Evolutionary conservation across 2,329 filamentous ascomycete species (phyloP).

Genomic region (Talaromyces piceae): DNA sequence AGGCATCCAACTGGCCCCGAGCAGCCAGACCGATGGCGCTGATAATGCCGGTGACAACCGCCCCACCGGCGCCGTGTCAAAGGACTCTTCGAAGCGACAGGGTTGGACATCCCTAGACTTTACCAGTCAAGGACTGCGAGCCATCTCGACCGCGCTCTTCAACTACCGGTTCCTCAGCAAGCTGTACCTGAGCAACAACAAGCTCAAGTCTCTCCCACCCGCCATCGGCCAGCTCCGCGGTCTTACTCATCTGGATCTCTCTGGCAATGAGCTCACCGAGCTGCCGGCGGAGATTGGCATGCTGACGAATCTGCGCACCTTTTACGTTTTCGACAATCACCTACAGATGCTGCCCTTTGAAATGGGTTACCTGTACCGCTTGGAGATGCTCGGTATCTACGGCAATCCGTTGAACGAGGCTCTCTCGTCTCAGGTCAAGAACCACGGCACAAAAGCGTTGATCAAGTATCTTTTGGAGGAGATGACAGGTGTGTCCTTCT

Average conservation of each 20-base stretch:
- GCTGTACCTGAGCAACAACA: conserved; percentile 90
- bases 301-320: conserved; percentile 82
- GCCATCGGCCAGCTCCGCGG: conserved; percentile 76
- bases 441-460: conserved; percentile 77
- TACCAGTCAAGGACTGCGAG: conserved; percentile 87
- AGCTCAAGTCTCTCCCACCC: conserved; percentile 69
- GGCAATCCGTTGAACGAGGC: conserved; percentile 77
- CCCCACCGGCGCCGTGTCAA: conserved; percentile 58
- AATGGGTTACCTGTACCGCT: conserved; percentile 76
- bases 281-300: conserved; percentile 90
- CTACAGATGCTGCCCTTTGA: conserved; percentile 76
- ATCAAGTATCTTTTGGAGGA: conserved; percentile 77
- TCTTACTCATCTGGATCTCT: conserved; percentile 76
- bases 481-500: conserved; percentile 62
- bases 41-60: conserved; percentile 48
- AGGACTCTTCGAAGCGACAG: conserved; percentile 51
- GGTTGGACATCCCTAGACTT: conserved; percentile 93
- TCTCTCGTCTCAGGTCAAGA: conserved; percentile 73
- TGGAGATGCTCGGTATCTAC: conserved; percentile 86
- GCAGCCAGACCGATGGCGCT: conserved; percentile 43
- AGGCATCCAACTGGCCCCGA: conserved; percentile 38
- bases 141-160: conserved; percentile 73
- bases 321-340: conserved; percentile 85
- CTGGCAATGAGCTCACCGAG: conserved; percentile 74
- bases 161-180: conserved; percentile 83